A percentile compares a stretch with the other conserved stretches of the same genome.
Conservation (phyloP, 2,329 filamentous ascomycete species). For the Lachnellula willkommii region DNA sequence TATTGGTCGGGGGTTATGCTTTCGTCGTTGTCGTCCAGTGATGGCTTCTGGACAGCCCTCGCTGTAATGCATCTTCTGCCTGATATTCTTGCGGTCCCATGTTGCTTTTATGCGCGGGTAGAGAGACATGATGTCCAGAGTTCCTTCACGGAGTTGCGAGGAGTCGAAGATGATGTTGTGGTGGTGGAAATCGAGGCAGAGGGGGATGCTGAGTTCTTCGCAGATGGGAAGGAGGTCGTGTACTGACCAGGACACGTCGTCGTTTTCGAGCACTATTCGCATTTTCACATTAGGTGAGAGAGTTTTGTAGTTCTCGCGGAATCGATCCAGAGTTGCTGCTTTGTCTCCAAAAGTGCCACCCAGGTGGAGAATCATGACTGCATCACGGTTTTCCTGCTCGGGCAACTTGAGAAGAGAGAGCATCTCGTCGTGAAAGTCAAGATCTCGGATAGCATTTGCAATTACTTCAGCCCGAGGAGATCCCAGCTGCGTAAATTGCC, state of each 20-base stretch:
- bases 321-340: constrained; percentile 41
- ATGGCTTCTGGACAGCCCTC: constrained; percentile 73
- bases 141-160: constrained; percentile 71
- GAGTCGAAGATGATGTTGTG: constrained; percentile 89
- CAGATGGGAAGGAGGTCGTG: constrained; percentile 87
- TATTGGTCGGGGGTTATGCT: constrained; percentile 75
- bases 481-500: constrained; percentile 87
- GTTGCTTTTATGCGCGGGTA: constrained; percentile 75
- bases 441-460: constrained; percentile 68
- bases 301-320: constrained; percentile 50
- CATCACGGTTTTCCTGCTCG: constrained; percentile 73
- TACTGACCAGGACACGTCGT: constrained; percentile 88
- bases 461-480: constrained; percentile 77
- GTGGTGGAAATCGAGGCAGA: constrained; percentile 91
- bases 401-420: constrained; percentile 71
- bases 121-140: constrained; percentile 69
- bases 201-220: constrained; percentile 87
- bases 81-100: constrained; percentile 79
- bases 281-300: constrained; percentile 66
- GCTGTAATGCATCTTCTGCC: constrained; percentile 95
- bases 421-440: constrained; percentile 85
- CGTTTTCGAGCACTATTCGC: constrained; percentile 85
- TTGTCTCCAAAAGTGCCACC: constrained; percentile 86
- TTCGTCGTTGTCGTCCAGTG: constrained; percentile 71
- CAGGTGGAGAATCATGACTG: constrained; percentile 92